Evolutionary conservation across 768 basidiomycete genomes (phyloP).

Genomic region (Hericium alpestre): DNA sequence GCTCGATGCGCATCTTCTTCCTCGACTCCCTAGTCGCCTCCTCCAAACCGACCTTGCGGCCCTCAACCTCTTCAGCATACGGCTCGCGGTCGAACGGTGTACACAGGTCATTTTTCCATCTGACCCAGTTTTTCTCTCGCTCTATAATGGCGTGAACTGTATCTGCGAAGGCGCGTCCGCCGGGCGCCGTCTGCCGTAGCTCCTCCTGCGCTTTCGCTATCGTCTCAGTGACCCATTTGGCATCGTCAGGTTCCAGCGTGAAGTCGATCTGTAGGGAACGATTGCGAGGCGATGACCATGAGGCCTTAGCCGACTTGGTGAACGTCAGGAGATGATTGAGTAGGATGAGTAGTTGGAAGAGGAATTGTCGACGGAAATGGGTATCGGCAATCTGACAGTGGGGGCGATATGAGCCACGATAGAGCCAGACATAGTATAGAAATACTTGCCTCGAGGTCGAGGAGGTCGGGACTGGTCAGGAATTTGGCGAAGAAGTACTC

Average conservation of each 20-base stretch:
- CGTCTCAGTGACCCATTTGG: conserved; percentile 70
- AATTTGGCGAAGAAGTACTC: conserved; percentile 95
- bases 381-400: conserved; percentile 71
- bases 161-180: conserved; percentile 66
- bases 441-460: conserved; percentile 69
- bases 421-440: background rate
- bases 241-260: conserved; percentile 54
- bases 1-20: conserved; percentile 44
- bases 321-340: conserved; percentile 66
- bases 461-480: conserved; percentile 75
- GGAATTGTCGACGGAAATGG: conserved; percentile 85
- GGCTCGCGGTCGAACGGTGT: conserved; percentile 68
- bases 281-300: conserved; percentile 55
- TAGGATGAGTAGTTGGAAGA: conserved; percentile 77
- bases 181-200: conserved; percentile 66
- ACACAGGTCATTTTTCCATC: conserved; percentile 82
- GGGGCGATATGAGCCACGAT: background rate
- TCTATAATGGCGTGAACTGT: conserved; percentile 63
- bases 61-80: conserved; percentile 40
- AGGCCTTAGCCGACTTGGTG: conserved; percentile 53
- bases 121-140: conserved; percentile 83
- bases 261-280: conserved; percentile 80
- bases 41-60: conserved; percentile 43
- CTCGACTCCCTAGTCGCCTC: conserved; percentile 48
- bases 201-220: conserved; percentile 42